Base-by-base conservation (phyloP, 495 filamentous ascomycete genomes). In the Xylaria longipes region DNA sequence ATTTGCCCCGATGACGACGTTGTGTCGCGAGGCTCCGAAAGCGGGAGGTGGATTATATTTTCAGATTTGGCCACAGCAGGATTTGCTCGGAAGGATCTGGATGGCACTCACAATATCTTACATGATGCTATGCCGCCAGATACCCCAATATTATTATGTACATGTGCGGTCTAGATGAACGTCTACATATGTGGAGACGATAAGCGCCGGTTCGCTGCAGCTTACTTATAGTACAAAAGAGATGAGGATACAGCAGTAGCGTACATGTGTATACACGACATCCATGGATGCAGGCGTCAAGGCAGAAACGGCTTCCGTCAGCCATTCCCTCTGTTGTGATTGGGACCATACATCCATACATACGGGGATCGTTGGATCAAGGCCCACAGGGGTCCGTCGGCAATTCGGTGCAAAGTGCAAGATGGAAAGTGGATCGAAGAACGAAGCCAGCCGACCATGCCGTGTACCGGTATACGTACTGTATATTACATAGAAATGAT, bases 1-100 rank as follows among this genome's bases (percentile, higher is more conserved):
- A 43, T 14, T 35, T n/a, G 25, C 25, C 22, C 62, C 72, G 68
- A 77, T 78, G 76, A 78, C 72, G 76, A 76, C 71, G 72, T 72
- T 73, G 67, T 74, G 66, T 65, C 67, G 71, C 74, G 74, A 78
- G 76, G 76, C 76, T 78, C 76, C 76, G 76, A 78, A 74, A 78
- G 69, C 76, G 76, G 76, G 74, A 74, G 72, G 70, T 71, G 62
- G 62, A 48, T 64, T 17, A 29, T n/a, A 64, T 22, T 64, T 64
- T 31, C 25, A 22, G 17, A 48, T 65, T 45, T 65, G 37, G 61
- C 61, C 61, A 43, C 35, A 29, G 14, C 37, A 39, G 60, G 60
- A 63, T 20, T 63, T 22, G 25, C 20, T 31, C n/a, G 22, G 37
- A 52, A 66, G 43, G 41, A 41, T 65, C 4, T n/a, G 25, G 35